Conservation (phyloP, 2,329 filamentous ascomycete species). For the Sclerotinia trifoliorum region DNA sequence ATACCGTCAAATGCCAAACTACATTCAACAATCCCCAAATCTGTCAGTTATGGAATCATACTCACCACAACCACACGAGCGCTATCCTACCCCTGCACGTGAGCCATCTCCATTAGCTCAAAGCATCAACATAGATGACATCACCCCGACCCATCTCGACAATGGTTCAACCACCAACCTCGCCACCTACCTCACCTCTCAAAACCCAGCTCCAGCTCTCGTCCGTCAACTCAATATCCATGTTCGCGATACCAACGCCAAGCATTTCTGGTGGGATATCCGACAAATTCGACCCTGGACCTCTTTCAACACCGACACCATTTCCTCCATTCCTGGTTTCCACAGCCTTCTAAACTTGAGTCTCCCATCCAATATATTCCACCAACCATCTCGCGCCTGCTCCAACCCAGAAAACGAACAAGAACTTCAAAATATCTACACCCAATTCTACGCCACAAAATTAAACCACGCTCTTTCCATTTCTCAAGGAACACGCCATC, state of each 20-base stretch:
- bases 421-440: slow-evolving; percentile 72
- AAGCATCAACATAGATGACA: slow-evolving; percentile 38
- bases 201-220: slow-evolving; percentile 79
- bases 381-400: slow-evolving; percentile 47
- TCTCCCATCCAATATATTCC: slow-evolving; percentile 61
- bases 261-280: slow-evolving; percentile 95
- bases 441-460: slow-evolving; percentile 77
- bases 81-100: slow-evolving; percentile 40
- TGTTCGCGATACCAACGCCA: slow-evolving; percentile 64
- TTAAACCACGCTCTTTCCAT: slow-evolving; percentile 81
- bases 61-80: slow-evolving; percentile 48
- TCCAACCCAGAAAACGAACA: slow-evolving; percentile 75
- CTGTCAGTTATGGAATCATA: slow-evolving; percentile 41
- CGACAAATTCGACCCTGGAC: slow-evolving; percentile 83
- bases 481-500: slow-evolving; percentile 65
- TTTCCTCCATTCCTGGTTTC: slow-evolving; percentile 71
- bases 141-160: slow-evolving; percentile 39
- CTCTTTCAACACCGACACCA: slow-evolving; percentile 70
- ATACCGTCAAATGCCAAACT: slow-evolving; percentile 71
- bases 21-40: slow-evolving; percentile 41
- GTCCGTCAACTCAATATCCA: slow-evolving; percentile 75
- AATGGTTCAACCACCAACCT: slow-evolving; percentile 61
- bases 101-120: slow-evolving; percentile 47
- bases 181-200: slow-evolving; percentile 71
- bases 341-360: slow-evolving; percentile 69